Percentiles rank a stretch among this genome's conserved stretches.
Evolutionary conservation across 371 early-diverging fungal genomes (phyloP).

Genomic region (Basidiobolus meristosporus): DNA sequence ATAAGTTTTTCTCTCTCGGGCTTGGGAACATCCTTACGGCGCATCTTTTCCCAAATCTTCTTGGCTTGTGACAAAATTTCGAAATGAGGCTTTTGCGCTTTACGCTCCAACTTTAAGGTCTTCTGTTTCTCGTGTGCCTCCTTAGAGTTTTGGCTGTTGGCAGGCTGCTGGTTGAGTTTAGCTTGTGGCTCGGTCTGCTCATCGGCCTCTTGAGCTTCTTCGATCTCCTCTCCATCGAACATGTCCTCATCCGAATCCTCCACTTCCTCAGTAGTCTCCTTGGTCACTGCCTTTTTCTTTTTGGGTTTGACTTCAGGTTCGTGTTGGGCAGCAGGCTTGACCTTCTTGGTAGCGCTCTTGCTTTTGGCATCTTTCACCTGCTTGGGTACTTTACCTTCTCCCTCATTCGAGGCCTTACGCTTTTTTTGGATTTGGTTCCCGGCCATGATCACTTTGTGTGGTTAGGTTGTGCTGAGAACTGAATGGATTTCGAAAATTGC

Average conservation of each 20-base stretch:
- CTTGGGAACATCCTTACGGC: slow-evolving; percentile 44
- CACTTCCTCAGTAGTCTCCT: background rate
- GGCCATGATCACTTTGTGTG: too few species aligned
- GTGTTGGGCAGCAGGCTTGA: too few species aligned
- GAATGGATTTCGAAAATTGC: too few species aligned
- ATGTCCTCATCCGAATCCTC: background rate
- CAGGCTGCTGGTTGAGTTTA: background rate
- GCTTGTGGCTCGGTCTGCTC: background rate
- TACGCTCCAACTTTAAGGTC: slow-evolving; percentile 19
- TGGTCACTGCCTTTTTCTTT: background rate
- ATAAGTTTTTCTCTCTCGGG: slow-evolving; percentile 43
- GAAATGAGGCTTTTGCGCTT: slow-evolving; percentile 43
- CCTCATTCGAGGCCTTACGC: too few species aligned
- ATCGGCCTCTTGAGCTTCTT: background rate
- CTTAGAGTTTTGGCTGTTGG: background rate
- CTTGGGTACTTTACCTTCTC: too few species aligned
- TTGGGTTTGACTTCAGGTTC: background rate
- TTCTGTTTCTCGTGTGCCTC: slow-evolving; percentile 2
- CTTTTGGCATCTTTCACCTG: too few species aligned
- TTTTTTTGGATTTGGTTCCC: too few species aligned
- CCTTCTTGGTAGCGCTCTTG: too few species aligned
- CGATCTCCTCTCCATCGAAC: background rate
- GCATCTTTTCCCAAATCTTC: slow-evolving; percentile 72
- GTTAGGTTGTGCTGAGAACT: too few species aligned
- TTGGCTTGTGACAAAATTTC: slow-evolving; percentile 55